phyloP scores from a whole-genome alignment of 1,139 yeast genomes.

The Blastobotrys elegans region DNA sequence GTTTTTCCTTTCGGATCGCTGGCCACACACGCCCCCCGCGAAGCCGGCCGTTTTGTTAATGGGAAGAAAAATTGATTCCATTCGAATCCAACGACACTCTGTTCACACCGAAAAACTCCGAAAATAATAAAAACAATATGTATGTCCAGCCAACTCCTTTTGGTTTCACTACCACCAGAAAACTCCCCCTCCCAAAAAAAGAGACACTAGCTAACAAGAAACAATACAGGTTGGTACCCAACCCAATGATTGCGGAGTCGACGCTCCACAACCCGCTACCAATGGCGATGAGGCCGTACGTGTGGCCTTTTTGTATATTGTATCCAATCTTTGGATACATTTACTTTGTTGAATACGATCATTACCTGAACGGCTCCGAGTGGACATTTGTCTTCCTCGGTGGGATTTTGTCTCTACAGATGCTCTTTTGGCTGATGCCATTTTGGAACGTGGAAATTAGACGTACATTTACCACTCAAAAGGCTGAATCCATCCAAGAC shows the following conservation, averaged over 20 bases:
- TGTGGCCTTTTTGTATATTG: constrained; percentile 74
- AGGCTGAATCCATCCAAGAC: constrained; percentile 45
- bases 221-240: constrained; percentile 30
- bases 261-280: constrained; percentile 70
- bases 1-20: not conserved
- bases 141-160: not conserved
- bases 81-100: too few relatives aligned
- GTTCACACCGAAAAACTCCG: not conserved
- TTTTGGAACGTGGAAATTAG: constrained; percentile 82
- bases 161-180: not conserved
- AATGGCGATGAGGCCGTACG: constrained; percentile 62
- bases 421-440: constrained; percentile 84
- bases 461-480: constrained; percentile 60
- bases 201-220: not conserved
- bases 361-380: constrained; percentile 72
- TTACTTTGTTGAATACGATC: constrained; percentile 67
- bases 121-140: too few relatives aligned
- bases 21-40: too few relatives aligned
- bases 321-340: constrained; percentile 73
- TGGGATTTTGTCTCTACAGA: constrained; percentile 64
- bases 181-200: not conserved
- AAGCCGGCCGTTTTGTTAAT: too few relatives aligned
- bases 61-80: too few relatives aligned
- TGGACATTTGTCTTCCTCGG: constrained; percentile 84
- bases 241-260: constrained; percentile 58